Base-by-base conservation (phyloP, 345 rosid species). In the Lenwebbia sp. region DNA sequence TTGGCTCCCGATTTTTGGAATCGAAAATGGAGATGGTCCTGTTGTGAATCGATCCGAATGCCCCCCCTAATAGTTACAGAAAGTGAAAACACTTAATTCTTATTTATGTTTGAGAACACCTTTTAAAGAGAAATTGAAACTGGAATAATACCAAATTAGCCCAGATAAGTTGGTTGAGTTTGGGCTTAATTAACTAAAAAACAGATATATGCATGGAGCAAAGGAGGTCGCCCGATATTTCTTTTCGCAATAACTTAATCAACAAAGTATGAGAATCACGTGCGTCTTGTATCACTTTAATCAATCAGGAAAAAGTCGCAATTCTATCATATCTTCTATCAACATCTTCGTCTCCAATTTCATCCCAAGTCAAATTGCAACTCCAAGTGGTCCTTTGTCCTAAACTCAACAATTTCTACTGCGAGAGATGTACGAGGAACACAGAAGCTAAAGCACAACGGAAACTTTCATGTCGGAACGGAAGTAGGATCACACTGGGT, bases 1-100 rank as follows among this genome's bases (percentile, higher is more conserved):
- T n/a, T 4, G 4, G 2, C 1, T 60, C 4, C 0, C 4, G 1
- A 14, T 14, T n/a, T n/a, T 28, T 60, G 21, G 74, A 60, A 28
- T 60, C 2, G 8, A 0, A 10, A 62, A 7, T 1, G 6, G 0
- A 2, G 28, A 10, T 1, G 7, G 5, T 28, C 30, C 7, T 60
- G 3, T n/a, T 13, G 9, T 3, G 0, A 28, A 30, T 7, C 1
- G 11, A 5, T 62, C 22, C 2, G 0, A 4, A 3, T 14, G 10
- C 75, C 30, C 37, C 10, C 0, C 76, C 23, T 33, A 33, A 17
- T 33, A 65, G 3, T 19, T 15, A 30, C 1, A 10, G 3, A 33
- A 65, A 65, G 22, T 17, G 44, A 65, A 17, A 65, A 65, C 13
- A 65, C 44, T 17, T 7, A 8, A 33, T 17, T 65, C 44, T 8